Percentiles rank a stretch among this genome's conserved stretches.
phyloP scores from a whole-genome alignment of 768 basidiomycete species.

The Chlorophyllum brunneum region DNA sequence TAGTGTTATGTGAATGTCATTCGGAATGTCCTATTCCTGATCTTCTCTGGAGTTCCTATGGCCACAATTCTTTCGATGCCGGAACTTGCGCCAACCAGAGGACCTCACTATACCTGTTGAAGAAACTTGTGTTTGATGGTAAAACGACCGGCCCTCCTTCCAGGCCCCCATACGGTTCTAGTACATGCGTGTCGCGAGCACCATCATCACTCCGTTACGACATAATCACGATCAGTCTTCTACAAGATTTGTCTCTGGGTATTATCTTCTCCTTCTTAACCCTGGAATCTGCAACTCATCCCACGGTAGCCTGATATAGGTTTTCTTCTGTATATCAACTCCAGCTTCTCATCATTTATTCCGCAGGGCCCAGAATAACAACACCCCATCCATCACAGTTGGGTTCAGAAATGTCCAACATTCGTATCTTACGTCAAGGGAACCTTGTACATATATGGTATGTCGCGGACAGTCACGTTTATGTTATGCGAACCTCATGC shows the following conservation, averaged over 20 bases:
- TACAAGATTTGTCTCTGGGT: background rate
- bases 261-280: background rate
- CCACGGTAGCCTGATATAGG: background rate
- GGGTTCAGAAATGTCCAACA: background rate
- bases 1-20: too few species aligned
- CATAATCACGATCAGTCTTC: slow-evolving; percentile 4
- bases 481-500: background rate
- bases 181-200: too few species aligned
- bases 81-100: too few species aligned
- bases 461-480: background rate
- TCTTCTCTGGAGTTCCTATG: background rate
- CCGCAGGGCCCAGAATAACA: background rate
- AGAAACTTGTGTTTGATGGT: too few species aligned
- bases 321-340: background rate
- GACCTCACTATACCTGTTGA: too few species aligned
- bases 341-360: background rate
- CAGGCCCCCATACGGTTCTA: too few species aligned
- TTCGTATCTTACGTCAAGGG: background rate
- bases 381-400: background rate
- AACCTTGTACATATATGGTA: background rate
- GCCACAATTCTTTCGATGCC: too few species aligned
- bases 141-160: too few species aligned
- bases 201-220: too few species aligned
- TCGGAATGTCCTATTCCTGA: slow-evolving; percentile 1
- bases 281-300: background rate